Conservation (phyloP, 139 green algal genomes). For the Volvox reticuliferus region DNA sequence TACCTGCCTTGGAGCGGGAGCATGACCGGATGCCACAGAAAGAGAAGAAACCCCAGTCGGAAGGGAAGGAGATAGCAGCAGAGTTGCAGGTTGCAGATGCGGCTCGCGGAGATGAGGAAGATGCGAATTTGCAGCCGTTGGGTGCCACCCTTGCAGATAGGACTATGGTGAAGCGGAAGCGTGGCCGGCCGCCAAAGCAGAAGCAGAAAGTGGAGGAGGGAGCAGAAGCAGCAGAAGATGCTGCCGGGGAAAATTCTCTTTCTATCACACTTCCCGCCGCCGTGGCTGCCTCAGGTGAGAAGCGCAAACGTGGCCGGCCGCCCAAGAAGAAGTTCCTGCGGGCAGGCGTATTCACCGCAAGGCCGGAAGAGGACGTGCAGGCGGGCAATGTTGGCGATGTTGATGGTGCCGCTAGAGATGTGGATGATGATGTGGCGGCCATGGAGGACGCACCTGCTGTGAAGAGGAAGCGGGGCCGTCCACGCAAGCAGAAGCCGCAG, state of each 20-base stretch:
- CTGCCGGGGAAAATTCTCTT: too few species aligned
- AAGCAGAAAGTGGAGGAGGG: background rate
- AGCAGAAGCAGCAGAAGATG: too few species aligned
- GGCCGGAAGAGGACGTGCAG: too few species aligned
- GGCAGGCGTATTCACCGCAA: too few species aligned
- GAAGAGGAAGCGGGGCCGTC: background rate
- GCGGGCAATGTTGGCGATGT: background rate
- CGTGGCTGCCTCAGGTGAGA: background rate
- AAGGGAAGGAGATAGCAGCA: background rate
- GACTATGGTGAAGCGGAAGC: background rate
- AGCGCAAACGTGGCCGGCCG: background rate
- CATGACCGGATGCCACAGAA: too few species aligned
- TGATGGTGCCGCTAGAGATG: background rate
- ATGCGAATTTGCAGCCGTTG: background rate
- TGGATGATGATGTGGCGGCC: background rate
- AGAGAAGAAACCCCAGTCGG: too few species aligned
- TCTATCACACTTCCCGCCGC: too few species aligned
- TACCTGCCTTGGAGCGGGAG: too few species aligned
- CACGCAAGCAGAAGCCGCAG: slow-evolving; percentile 2
- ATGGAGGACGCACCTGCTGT: background rate
- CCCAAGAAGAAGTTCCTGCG: background rate
- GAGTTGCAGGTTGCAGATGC: background rate
- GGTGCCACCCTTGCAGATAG: background rate
- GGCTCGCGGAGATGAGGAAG: too few species aligned
- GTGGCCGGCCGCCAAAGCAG: background rate